These are phyloP conservation scores for Tulasnella sp. DNA, from an alignment of 768 basidiomycete genomes.

Conservation along the genomic window DNA sequence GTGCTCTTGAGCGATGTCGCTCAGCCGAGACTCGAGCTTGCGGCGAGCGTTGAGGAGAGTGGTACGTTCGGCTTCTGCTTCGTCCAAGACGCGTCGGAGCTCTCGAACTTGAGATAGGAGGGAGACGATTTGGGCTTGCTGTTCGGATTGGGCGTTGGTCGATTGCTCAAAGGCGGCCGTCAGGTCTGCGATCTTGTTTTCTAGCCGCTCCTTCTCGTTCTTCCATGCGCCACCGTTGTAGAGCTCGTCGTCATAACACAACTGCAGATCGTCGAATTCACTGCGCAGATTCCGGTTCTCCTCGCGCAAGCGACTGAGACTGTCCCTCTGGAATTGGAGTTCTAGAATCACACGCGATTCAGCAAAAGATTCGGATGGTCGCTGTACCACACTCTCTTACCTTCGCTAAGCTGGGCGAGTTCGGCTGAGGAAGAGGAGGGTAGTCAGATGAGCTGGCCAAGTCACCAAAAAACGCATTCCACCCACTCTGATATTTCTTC, in stretches of 20 bases:
- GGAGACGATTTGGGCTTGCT: conserved; percentile 77
- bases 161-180: conserved; percentile 73
- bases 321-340: no score
- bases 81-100: conserved; percentile 73
- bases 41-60: conserved; percentile 79
- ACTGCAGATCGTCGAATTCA: conserved; percentile 69
- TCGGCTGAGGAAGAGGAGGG: conserved; percentile 49
- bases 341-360: no score
- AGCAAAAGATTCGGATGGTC: no score
- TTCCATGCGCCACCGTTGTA: conserved; percentile 78
- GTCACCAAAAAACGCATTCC: not conserved
- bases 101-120: conserved; percentile 84
- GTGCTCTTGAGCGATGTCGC: conserved; percentile 72
- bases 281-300: conserved; percentile 75
- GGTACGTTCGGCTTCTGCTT: conserved; percentile 76
- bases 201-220: conserved; percentile 82
- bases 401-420: conserved; percentile 74
- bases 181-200: conserved; percentile 73
- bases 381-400: conserved; percentile 38
- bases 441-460: not conserved
- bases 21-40: conserved; percentile 72
- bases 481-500: conserved; percentile 78
- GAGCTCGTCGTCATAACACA: conserved; percentile 71
- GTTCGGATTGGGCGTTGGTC: conserved; percentile 66
- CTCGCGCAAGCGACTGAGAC: conserved; percentile 61